Evolutionary conservation across 768 basidiomycete genomes (phyloP).

Genomic region (Tephrocybe sp.): DNA sequence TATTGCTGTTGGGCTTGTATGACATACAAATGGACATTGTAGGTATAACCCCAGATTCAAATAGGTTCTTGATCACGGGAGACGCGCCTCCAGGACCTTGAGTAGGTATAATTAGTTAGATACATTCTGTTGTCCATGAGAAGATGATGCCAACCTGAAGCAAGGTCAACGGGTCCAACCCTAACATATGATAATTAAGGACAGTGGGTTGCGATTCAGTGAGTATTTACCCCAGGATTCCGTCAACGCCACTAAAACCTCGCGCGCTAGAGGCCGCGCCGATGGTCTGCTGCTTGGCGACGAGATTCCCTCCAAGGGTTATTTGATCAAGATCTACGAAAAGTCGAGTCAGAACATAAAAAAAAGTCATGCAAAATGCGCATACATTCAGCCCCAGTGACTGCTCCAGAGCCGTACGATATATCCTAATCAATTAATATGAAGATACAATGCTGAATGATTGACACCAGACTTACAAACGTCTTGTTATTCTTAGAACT

Average conservation of each 20-base stretch:
- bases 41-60: slow-evolving; percentile 44
- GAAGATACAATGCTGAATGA: not conserved
- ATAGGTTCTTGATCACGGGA: slow-evolving; percentile 61
- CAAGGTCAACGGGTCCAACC: slow-evolving; percentile 52
- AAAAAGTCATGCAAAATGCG: slow-evolving; percentile 1
- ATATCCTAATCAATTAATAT: slow-evolving; percentile 35
- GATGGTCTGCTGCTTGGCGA: slow-evolving; percentile 47
- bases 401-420: slow-evolving; percentile 53
- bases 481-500: slow-evolving; percentile 34
- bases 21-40: slow-evolving; percentile 50
- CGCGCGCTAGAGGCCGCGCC: slow-evolving; percentile 43
- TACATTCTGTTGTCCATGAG: not conserved
- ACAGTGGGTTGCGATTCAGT: not conserved
- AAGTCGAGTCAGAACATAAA: not conserved
- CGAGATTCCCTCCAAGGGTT: slow-evolving; percentile 37
- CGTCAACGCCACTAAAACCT: slow-evolving; percentile 49
- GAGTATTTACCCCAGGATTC: slow-evolving; percentile 44
- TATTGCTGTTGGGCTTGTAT: slow-evolving; percentile 41
- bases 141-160: slow-evolving; percentile 5
- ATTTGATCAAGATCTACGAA: slow-evolving; percentile 46
- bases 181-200: slow-evolving; percentile 20
- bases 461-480: slow-evolving; percentile 26
- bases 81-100: slow-evolving; percentile 43
- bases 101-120: not conserved
- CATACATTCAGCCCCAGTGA: slow-evolving; percentile 54